phyloP scores from a whole-genome alignment of 2,329 filamentous ascomycete species.

The Eutypella sp. region DNA sequence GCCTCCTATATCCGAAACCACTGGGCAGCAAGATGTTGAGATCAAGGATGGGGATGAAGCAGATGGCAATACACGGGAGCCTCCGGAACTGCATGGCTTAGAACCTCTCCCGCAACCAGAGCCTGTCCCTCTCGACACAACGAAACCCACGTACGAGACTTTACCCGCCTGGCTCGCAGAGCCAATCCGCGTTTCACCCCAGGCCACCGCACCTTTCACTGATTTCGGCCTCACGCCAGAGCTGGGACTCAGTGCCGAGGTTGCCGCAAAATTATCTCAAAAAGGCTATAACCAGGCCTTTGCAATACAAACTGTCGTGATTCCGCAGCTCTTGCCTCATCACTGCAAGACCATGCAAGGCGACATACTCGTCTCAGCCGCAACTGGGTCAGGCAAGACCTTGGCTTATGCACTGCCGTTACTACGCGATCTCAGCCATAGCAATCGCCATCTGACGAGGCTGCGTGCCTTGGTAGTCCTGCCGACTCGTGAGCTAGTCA shows the following conservation, averaged over 20 bases:
- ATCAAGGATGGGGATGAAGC: constrained; percentile 25
- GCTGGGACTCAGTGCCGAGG: constrained; percentile 57
- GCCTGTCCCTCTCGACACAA: constrained; percentile 50
- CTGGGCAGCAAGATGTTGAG: constrained; percentile 24
- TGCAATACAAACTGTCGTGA: constrained; percentile 72
- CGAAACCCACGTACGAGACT: constrained; percentile 67
- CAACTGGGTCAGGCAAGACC: constrained; percentile 94
- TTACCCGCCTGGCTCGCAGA: constrained; percentile 76
- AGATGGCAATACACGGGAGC: not conserved
- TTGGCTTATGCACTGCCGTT: constrained; percentile 86
- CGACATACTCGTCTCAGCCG: constrained; percentile 85
- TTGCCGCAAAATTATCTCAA: constrained; percentile 57
- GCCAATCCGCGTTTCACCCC: constrained; percentile 63
- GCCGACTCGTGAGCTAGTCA: constrained; percentile 84
- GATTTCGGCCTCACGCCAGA: constrained; percentile 35
- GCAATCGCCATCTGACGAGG: constrained; percentile 49
- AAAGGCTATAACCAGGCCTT: constrained; percentile 69
- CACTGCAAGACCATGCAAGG: constrained; percentile 56
- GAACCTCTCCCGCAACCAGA: constrained; percentile 78
- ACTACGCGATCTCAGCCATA: constrained; percentile 66
- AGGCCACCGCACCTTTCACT: constrained; percentile 56
- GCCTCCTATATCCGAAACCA: constrained; percentile 22
- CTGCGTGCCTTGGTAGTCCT: constrained; percentile 80
- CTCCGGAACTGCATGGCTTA: constrained; percentile 59
- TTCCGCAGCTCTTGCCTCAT: constrained; percentile 71